phyloP scores from a whole-genome alignment of 1,284 basidiomycete genomes.

The Ceratobasidium sp. region DNA sequence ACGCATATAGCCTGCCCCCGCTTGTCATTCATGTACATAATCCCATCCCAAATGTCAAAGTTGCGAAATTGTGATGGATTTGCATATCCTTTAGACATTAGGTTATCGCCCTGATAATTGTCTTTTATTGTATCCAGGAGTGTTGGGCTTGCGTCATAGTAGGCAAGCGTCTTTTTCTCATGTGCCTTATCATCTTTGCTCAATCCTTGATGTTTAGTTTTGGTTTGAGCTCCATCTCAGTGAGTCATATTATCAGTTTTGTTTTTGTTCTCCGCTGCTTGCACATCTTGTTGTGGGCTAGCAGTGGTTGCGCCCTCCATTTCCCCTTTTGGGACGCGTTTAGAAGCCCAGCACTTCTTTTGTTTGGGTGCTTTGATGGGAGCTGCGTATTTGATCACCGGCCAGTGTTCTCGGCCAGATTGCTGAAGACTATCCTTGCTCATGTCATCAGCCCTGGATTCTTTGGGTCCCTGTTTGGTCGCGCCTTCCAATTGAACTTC shows the following conservation, averaged over 20 bases:
- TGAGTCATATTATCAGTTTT: not conserved
- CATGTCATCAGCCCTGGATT: too few relatives aligned
- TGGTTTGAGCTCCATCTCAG: not conserved
- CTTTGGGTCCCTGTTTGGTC: too few relatives aligned
- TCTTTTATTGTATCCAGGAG: not conserved
- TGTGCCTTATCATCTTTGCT: not conserved
- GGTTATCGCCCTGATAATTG: slow-evolving; percentile 51
- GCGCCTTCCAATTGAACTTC: too few relatives aligned
- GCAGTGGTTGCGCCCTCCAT: too few relatives aligned
- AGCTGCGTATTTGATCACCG: too few relatives aligned
- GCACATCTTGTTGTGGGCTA: too few relatives aligned
- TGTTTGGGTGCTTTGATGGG: too few relatives aligned
- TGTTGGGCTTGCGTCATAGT: not conserved
- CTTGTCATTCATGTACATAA: slow-evolving; percentile 52
- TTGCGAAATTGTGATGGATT: slow-evolving; percentile 51
- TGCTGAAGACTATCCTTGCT: too few relatives aligned
- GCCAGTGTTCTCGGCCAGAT: too few relatives aligned
- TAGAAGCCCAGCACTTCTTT: too few relatives aligned
- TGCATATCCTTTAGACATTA: slow-evolving; percentile 53
- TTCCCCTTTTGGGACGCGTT: too few relatives aligned
- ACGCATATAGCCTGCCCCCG: slow-evolving; percentile 56
- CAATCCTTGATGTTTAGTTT: not conserved
- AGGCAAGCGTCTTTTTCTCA: not conserved
- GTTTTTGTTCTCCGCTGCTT: too few relatives aligned
- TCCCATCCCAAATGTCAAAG: slow-evolving; percentile 53